Conservation (phyloP, 345 rosid genomes). For the Eucalyptus polybractea region DNA sequence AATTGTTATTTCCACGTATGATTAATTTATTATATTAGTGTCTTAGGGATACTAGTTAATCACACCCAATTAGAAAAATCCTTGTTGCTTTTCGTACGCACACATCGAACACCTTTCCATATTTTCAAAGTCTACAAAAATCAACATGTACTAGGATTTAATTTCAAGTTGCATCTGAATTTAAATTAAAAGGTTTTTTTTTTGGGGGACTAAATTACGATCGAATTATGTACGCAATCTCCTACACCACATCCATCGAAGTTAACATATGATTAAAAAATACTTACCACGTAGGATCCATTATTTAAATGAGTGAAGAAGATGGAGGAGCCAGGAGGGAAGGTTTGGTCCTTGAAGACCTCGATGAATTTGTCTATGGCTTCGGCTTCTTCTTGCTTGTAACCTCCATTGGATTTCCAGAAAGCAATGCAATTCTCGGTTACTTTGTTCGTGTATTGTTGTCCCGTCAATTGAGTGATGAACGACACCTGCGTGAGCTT, state of each 20-base stretch:
- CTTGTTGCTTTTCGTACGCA: not conserved
- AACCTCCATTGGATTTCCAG: not conserved
- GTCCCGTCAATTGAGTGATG: not conserved
- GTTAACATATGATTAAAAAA: not conserved
- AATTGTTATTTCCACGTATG: too few relatives aligned
- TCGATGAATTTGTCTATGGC: constrained; percentile 42
- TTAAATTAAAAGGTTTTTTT: too few relatives aligned
- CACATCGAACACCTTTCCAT: not conserved
- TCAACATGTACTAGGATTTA: not conserved
- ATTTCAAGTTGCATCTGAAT: not conserved
- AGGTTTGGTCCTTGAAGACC: constrained; percentile 42
- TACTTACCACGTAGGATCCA: constrained; percentile 45
- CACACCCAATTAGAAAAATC: too few relatives aligned
- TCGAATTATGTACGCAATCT: not conserved
- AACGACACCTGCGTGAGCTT: not conserved
- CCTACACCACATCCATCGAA: not conserved
- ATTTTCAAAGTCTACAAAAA: not conserved
- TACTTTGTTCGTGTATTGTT: not conserved
- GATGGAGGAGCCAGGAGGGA: constrained; percentile 59
- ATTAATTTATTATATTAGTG: too few relatives aligned
- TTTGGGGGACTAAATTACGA: not conserved
- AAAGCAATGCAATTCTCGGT: not conserved
- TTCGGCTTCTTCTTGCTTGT: not conserved
- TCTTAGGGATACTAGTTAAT: too few relatives aligned
- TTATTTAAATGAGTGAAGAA: constrained; percentile 36